These are phyloP conservation scores for Lithospermum erythrorhizon DNA, from an alignment of 257 asterid species.

Conservation along the genomic window DNA sequence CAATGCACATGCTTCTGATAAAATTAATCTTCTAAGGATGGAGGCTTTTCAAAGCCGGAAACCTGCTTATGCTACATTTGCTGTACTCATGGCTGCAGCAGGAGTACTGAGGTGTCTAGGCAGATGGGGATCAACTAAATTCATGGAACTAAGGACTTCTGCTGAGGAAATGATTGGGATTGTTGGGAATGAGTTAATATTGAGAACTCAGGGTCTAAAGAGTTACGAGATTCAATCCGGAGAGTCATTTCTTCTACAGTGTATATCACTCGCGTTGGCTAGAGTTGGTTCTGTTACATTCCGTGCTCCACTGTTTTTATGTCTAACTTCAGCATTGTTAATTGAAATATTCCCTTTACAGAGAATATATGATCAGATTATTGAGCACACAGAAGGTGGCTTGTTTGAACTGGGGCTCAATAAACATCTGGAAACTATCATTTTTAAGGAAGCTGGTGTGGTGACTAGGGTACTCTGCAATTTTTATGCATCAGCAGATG, in stretches of 20 bases:
- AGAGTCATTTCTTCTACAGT: conserved; percentile 42
- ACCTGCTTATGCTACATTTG: conserved; percentile 37
- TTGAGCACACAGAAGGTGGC: conserved; percentile 27
- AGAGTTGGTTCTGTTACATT: conserved; percentile 64
- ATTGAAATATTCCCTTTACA: conserved; percentile 69
- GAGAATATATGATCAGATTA: conserved; percentile 33
- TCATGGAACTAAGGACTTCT: conserved; percentile 30
- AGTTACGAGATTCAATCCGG: conserved; percentile 17
- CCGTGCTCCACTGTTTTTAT: conserved; percentile 34
- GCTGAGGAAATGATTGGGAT: conserved; percentile 47
- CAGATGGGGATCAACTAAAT: conserved; percentile 54
- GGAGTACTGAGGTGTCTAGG: conserved; percentile 62
- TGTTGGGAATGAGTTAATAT: conserved; percentile 34
- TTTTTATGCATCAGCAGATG: conserved; percentile 62
- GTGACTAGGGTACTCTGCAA: conserved; percentile 70
- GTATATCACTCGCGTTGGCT: conserved; percentile 62
- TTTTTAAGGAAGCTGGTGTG: conserved; percentile 85
- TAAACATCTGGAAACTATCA: conserved; percentile 36
- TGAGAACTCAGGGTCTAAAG: conserved; percentile 20
- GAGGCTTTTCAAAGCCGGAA: conserved; percentile 35
- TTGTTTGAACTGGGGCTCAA: conserved; percentile 18
- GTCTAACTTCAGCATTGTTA: conserved; percentile 55
- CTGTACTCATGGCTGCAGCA: conserved; percentile 72
- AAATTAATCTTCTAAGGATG: conserved; percentile 35
- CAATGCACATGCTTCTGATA: conserved; percentile 33